These are phyloP conservation scores for Inga oerstediana DNA, from an alignment of 306 rosid genomes.

Conservation along the genomic window DNA sequence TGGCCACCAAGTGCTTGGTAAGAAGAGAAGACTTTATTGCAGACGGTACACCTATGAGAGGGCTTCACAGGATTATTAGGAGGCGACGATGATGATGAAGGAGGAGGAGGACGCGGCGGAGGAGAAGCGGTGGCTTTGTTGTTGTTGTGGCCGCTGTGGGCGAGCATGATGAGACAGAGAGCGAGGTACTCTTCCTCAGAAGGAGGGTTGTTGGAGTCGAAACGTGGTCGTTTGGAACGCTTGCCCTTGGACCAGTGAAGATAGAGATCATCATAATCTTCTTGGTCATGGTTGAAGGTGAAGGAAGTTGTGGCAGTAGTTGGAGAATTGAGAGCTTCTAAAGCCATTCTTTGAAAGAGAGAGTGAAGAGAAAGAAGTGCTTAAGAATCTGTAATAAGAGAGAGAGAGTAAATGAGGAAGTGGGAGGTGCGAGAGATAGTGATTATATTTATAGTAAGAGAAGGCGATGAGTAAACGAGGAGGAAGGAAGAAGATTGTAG, in stretches of 20 bases:
- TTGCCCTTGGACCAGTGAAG: constrained; percentile 53
- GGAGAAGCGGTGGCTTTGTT: not conserved
- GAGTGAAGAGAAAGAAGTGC: not conserved
- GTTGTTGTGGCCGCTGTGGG: constrained; percentile 42
- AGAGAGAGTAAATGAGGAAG: not conserved
- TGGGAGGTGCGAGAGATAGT: not conserved
- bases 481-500: constrained; percentile 16
- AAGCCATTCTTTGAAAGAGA: constrained; percentile 38
- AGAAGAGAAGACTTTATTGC: constrained; percentile 59
- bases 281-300: not conserved
- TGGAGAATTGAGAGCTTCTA: constrained; percentile 59
- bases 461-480: not conserved
- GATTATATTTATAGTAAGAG: not conserved
- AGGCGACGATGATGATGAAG: not conserved
- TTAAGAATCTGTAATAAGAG: not conserved
- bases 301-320: constrained; percentile 34
- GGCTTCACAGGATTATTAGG: constrained; percentile 17
- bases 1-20: constrained; percentile 81
- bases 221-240: constrained; percentile 55
- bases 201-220: constrained; percentile 21
- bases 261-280: constrained; percentile 15
- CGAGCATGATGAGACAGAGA: constrained; percentile 80
- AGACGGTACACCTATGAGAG: constrained; percentile 53
- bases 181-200: constrained; percentile 76
- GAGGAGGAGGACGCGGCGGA: not conserved